Conservation (phyloP, 768 basidiomycete genomes). For the Lactarius pseudohatsudake region DNA sequence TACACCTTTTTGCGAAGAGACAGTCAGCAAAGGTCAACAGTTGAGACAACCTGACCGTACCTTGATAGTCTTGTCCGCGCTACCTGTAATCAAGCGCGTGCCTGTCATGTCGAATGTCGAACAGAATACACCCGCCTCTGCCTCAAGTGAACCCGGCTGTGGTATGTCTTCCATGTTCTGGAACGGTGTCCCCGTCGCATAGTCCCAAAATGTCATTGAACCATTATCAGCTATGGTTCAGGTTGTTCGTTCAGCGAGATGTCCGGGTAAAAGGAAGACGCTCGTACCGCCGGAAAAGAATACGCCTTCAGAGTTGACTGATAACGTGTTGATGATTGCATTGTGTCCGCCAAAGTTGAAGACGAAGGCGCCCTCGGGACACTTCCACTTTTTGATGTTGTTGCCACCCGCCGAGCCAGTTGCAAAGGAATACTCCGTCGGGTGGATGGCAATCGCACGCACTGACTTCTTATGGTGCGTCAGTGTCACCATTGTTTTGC, state of each 20-base stretch:
- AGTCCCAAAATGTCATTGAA: constrained; percentile 91
- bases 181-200: constrained; percentile 90
- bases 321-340: constrained; percentile 94
- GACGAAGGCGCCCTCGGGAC: constrained; percentile 93
- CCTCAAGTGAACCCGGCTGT: constrained; percentile 97
- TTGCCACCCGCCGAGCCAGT: constrained; percentile 97
- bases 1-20: constrained; percentile 49
- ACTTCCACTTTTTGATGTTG: constrained; percentile 99
- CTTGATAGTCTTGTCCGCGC: constrained; percentile 99
- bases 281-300: constrained; percentile 91
- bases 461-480: constrained; percentile 99
- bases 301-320: constrained; percentile 93
- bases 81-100: constrained; percentile 90
- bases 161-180: constrained; percentile 92
- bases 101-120: constrained; percentile 97
- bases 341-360: constrained; percentile 97
- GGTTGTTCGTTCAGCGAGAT: not conserved
- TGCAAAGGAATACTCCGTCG: constrained; percentile 95
- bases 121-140: constrained; percentile 95
- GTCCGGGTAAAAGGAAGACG: not conserved
- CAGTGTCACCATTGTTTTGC: constrained; percentile 92
- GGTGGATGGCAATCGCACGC: constrained; percentile 90
- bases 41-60: constrained; percentile 41
- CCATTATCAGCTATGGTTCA: constrained; percentile 81
- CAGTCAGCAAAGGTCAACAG: constrained; percentile 3